Evolutionary conservation across 371 early-diverging fungal genomes (phyloP), one percentile per base, ranked within the genome.

Genomic region (Encephalitozoon cuniculi): DNA sequence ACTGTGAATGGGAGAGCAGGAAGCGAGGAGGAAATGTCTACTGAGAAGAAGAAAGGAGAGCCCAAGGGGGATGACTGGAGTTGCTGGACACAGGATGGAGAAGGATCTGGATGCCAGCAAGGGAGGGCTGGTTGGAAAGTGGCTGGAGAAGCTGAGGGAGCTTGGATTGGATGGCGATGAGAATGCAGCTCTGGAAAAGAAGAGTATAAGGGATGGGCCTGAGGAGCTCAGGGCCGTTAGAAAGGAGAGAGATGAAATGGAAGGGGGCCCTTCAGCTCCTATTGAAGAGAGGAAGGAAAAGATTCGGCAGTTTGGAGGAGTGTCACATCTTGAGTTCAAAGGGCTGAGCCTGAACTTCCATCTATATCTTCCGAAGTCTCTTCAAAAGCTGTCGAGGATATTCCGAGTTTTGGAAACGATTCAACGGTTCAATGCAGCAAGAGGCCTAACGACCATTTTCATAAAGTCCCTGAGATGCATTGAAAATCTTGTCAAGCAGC

Each of bases 321-420:
- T 28, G n/a, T 59, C 59, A 34, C 49, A 46, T 46, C 21, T 46
- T 3, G 49, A 46, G 21, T 46, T 46, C 21, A 46, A 46, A 46
- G 59, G 59, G n/a, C n/a, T 59, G 34, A 59, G 37, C 5, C 28
- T 34, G 21, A 54, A 37, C 12, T 18, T 32, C 8, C 70, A 70
- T 26, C 46, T 55, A 28, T 43, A 63, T 49, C 41, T 79, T 6
- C 79, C 79, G 21, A 68, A 66, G 25, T 25, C 44, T 30, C 69
- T 72, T 64, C 34, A 51, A 23, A 71, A 46, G 28, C 18, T 79
- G 28, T 49, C 63, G 1, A 64, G 32, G 53, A 68, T 79, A 18
- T 79, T 68, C 64, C 70, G 59, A n/a, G 68, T 71, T 21, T 51
- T 79, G 11, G n/a, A 34, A 6, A 67, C 73, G 6, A 68, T 76